Percentiles rank a stretch among this genome's conserved stretches.
These are phyloP conservation scores for Chlamydomonas sp. DNA, from an alignment of 139 green algal species.

Conservation along the genomic window DNA sequence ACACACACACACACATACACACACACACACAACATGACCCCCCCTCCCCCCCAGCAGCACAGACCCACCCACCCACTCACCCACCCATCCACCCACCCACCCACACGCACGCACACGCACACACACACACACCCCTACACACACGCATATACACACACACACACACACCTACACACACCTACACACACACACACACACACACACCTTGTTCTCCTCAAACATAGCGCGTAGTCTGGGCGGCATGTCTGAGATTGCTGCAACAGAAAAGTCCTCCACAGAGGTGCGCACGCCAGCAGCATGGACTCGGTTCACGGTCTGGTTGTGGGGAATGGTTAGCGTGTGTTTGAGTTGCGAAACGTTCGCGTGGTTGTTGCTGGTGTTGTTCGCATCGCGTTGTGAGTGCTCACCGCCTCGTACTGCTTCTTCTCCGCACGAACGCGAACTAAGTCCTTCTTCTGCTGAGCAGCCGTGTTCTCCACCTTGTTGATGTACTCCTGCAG, in stretches of 20 bases:
- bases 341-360: background rate
- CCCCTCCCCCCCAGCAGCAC: no score
- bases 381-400: background rate
- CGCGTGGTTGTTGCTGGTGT: background rate
- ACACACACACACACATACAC: no score
- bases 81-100: no score
- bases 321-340: no score
- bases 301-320: no score
- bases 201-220: conserved; percentile 38
- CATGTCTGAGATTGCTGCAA: conserved; percentile 25
- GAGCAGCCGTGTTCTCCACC: background rate
- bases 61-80: no score
- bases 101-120: no score
- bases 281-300: background rate
- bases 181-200: no score
- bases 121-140: no score
- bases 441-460: conserved; percentile 23
- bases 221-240: conserved; percentile 25
- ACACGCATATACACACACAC: no score
- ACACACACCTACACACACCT: no score
- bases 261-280: conserved; percentile 8
- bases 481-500: conserved; percentile 33
- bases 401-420: background rate
- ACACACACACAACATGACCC: no score
- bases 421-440: conserved; percentile 11